Conservation (phyloP, 371 early-diverging fungal genomes). For the Aphelidium insulamus region DNA sequence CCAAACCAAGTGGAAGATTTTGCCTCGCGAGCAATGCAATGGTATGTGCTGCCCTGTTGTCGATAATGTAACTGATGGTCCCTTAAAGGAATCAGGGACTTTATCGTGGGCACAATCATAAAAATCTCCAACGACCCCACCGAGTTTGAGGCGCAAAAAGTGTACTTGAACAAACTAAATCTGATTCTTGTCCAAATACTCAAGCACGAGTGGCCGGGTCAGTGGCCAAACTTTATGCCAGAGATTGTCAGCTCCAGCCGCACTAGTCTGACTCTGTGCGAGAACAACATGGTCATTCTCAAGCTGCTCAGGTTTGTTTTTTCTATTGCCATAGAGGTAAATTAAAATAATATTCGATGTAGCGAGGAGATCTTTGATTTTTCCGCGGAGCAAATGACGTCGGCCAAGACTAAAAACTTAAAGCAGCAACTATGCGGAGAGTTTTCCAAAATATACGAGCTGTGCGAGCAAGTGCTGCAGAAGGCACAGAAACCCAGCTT, state of each 20-base stretch:
- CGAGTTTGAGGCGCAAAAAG: conserved; percentile 36
- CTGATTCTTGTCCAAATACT: conserved; percentile 90
- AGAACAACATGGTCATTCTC: conserved; percentile 97
- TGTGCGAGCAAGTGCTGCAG: conserved; percentile 87
- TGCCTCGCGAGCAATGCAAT: conserved; percentile 68
- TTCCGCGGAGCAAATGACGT: conserved; percentile 93
- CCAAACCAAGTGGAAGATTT: conserved; percentile 89
- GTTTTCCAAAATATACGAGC: conserved; percentile 83
- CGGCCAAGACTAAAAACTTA: conserved; percentile 68
- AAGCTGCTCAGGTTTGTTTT: conserved; percentile 59
- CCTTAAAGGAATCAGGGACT: conserved; percentile 66
- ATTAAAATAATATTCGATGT: conserved; percentile 1
- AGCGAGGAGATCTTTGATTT: conserved; percentile 98
- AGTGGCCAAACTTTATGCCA: conserved; percentile 97
- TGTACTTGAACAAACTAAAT: conserved; percentile 73
- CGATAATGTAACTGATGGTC: neutral
- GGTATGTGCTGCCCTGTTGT: conserved; percentile 23
- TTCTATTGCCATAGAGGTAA: neutral
- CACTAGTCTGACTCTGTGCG: conserved; percentile 77
- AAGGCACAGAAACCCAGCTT: conserved; percentile 68
- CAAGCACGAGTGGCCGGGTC: conserved; percentile 99
- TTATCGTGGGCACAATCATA: conserved; percentile 69
- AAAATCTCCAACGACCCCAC: conserved; percentile 66
- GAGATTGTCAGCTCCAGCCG: conserved; percentile 91
- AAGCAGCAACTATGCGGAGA: conserved; percentile 88